Evolutionary conservation across 2,329 filamentous ascomycete species (phyloP), one percentile per base, ranked within the genome.

Genomic region (Calonectria multiphialidica): DNA sequence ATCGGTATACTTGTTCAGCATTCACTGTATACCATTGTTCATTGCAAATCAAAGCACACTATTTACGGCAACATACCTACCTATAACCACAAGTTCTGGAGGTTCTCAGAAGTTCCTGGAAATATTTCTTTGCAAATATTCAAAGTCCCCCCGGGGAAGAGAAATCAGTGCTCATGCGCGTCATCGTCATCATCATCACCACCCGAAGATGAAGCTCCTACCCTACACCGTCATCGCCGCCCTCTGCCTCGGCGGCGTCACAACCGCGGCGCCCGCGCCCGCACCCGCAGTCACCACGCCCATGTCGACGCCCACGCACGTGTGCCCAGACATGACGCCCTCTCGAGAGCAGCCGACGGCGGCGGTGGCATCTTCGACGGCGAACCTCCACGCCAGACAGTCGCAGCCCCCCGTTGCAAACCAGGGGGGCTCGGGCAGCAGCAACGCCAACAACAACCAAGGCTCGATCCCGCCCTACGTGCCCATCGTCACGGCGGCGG

Each of bases 401-500:
- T n/a, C n/a, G n/a, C n/a, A n/a, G n/a, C n/a, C n/a, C n/a, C n/a
- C n/a, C n/a, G n/a, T n/a, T n/a, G n/a, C n/a, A n/a, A n/a, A n/a
- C n/a, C n/a, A n/a, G n/a, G n/a, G n/a, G n/a, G n/a, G n/a, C 28
- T 30, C 8, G 33, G 42, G 7, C 35, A 5, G n/a, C 28, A 1
- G 15, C 37, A 5, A 69, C 68, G 13, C 45, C 35, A 16, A 3
- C 23, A 42, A 67, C 18, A 73, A 77, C n/a, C 69, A 71, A 10
- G 35, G 9, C 40, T 57, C 64, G 16, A 57, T 66, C 40, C 78
- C 80, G 2, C 71, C 76, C 10, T 82, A 82, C 72, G 74, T 76
- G 28, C 78, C 81, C 73, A 63, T 80, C 33, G 80, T 82, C 37
- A 83, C 82, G 5, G 79, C 81, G 16, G 77, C 81, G n/a, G 78